A percentile compares a stretch with the other conserved stretches of the same genome.
Conservation (phyloP, 495 filamentous ascomycete genomes). For the Aspergillus sclerotioniger region DNA sequence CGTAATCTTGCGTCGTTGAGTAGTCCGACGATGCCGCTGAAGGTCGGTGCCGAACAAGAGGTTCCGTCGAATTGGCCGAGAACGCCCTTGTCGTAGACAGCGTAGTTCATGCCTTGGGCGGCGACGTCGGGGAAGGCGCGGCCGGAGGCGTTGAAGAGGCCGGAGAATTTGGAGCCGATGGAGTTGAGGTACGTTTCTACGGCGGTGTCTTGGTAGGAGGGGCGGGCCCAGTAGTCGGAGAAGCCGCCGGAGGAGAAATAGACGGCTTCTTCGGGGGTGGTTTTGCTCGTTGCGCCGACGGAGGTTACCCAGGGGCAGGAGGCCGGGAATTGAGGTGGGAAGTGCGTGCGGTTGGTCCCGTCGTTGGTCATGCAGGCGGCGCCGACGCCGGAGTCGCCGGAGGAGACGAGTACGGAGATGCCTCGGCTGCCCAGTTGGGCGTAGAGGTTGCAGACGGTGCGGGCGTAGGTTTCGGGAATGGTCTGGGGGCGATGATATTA, state of each 20-base stretch:
- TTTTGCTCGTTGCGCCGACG: conserved; percentile 62
- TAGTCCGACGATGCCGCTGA: conserved; percentile 61
- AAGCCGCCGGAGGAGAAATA: conserved; percentile 67
- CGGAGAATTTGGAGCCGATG: conserved; percentile 44
- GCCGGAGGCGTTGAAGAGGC: conserved; percentile 59
- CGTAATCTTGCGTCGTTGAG: conserved; percentile 66
- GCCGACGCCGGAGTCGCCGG: conserved; percentile 72
- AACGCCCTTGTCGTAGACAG: conserved; percentile 52
- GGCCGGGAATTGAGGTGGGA: conserved; percentile 69
- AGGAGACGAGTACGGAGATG: conserved; percentile 68
- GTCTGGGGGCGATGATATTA: conserved; percentile 40
- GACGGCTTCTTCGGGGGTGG: conserved; percentile 56
- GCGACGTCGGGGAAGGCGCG: conserved; percentile 74
- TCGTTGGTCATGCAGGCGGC: conserved; percentile 64
- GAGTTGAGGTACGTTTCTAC: conserved; percentile 56
- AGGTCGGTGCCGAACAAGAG: conserved; percentile 61
- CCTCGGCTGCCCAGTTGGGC: conserved; percentile 73
- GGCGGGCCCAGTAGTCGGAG: conserved; percentile 60
- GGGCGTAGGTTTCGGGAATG: conserved; percentile 64
- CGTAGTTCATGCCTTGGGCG: conserved; percentile 57
- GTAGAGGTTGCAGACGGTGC: conserved; percentile 66
- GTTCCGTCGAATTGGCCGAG: conserved; percentile 59
- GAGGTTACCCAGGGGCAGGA: conserved; percentile 72
- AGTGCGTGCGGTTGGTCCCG: conserved; percentile 62
- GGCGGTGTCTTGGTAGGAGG: conserved; percentile 58